Evolutionary conservation across 1,139 yeast species (phyloP), one percentile per base, ranked within the genome.

Genomic region (Debaryomyces psychrophilus): DNA sequence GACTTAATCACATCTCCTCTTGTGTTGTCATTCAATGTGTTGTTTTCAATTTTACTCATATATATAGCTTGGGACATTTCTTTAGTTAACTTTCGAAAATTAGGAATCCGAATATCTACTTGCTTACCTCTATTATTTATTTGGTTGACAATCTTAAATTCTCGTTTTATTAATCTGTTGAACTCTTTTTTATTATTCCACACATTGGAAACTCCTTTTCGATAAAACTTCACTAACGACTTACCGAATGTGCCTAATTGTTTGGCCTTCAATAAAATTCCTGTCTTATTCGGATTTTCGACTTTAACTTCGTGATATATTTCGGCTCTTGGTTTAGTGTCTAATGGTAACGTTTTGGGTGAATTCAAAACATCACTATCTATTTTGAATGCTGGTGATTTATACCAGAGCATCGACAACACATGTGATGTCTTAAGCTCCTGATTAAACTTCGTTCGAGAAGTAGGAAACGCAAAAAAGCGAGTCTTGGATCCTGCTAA

Each of bases 141-240:
- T 28, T 56, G 61, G 18, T 60, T 53, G 4, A 56, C 34, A 18
- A 72, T 40, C 41, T 61, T 63, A 46, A 50, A 64, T 27, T 53
- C 48, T 11, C 53, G 31, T 11, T 56, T 61, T 43, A 58, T 58
- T 31, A 76, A 44, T 4, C 47, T 28, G 7, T 58, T 63, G 11
- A 63, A 59, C 5, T 50, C 49, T 28, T 56, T 58, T 40, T 77
- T 71, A 38, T 67, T 64, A 3, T 60, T 52, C 82, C 84, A 81
- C 1, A 82, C 77, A 53, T 78, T 80, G 11, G 59, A 53, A 2
- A 82, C 68, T 1, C 88, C 89, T 0, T 61, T 56, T 50, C 76
- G 77, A 62, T 82, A 82, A 59, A 83, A 83, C 2, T 54, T 52
- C 28, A 73, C 56, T 41, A 79, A 51, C 0, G 65, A 50, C 55